Evolutionary conservation across 495 filamentous ascomycete species (phyloP), one percentile per base, ranked within the genome.

Genomic region (Elasticomyces elasticus): DNA sequence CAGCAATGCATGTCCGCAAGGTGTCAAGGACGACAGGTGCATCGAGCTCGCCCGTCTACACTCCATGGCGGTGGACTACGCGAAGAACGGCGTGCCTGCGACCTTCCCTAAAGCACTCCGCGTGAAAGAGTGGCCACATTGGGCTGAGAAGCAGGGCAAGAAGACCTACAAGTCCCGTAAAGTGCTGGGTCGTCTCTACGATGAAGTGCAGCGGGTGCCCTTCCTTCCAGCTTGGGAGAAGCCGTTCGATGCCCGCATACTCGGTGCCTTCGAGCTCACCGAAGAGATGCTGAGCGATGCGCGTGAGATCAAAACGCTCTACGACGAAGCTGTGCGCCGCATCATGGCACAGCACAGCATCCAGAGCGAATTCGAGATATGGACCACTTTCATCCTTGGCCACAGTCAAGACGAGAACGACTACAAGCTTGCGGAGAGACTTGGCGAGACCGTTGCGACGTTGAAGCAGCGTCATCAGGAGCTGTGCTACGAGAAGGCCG

Each of bases 1-100:
- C 65, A 63, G 48, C 7, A 69, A 77, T 11, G 62, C 64, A 2
- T 49, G 45, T 31, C 15, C 30, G 0, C 66, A 75, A 0, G 86
- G 89, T 9, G 81, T 88, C 0, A 82, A 82, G 59, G 74, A 82
- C 51, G 58, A 71, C 0, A 83, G 80, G 54, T 96, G 89, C 51
- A 55, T 92, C 0, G 69, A 79, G 38, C 78, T 98, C 7, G 91
- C 94, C 3, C 65, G 73, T 0, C 74, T 96, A 1, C 94, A 98
- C 66, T 97, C 92, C 0, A 79, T 80, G 54, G 91, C 92, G 0
- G 92, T 98, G 1, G 92, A 98, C 61, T 97, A 88, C 66, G 81
- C 85, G 45, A 98, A 98, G 67, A 85, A 86, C n/a, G 92, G 92
- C 0, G 72, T 77, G 17, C 76, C 84, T 12, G 91, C 89, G 1